Percentiles rank a stretch among this genome's conserved stretches.
Evolutionary conservation across 331 rosid species (phyloP).

Genomic region (Malus hybrid): DNA sequence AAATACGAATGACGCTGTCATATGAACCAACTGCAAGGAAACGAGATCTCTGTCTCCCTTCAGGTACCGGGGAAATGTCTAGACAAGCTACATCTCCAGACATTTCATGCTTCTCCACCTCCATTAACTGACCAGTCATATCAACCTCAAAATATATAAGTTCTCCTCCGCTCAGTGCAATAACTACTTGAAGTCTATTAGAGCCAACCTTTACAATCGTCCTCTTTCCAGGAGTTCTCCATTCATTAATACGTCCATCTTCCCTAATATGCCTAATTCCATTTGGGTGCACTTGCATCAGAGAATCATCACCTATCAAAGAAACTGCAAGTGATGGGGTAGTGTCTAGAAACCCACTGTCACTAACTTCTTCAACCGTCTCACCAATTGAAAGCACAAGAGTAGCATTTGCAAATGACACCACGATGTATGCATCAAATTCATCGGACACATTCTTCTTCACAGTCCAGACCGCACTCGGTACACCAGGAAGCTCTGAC

Average conservation of each 20-base stretch:
- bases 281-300: constrained; percentile 99
- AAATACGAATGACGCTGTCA: constrained; percentile 78
- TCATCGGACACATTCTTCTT: constrained; percentile 84
- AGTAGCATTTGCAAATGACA: constrained; percentile 87
- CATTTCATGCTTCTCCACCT: constrained; percentile 96
- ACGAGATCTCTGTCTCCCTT: constrained; percentile 91
- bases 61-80: constrained; percentile 94
- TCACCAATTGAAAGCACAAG: constrained; percentile 98
- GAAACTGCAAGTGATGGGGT: constrained; percentile 94
- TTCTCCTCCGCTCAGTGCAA: constrained; percentile 92
- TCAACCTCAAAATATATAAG: constrained; percentile 92
- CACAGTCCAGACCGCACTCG: constrained; percentile 97
- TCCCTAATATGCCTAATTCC: constrained; percentile 98
- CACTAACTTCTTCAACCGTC: constrained; percentile 95
- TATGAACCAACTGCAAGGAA: constrained; percentile 94
- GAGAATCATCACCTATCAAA: constrained; percentile 96
- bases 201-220: constrained; percentile 84
- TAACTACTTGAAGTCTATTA: constrained; percentile 88
- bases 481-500: constrained; percentile 91
- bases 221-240: constrained; percentile 97
- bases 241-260: constrained; percentile 92
- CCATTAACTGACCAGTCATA: constrained; percentile 89
- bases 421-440: constrained; percentile 93
- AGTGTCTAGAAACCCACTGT: constrained; percentile 93
- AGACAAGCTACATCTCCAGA: constrained; percentile 92